Evolutionary conservation across 768 basidiomycete genomes (phyloP).

Genomic region (Chalciporus sphaerocephalus): DNA sequence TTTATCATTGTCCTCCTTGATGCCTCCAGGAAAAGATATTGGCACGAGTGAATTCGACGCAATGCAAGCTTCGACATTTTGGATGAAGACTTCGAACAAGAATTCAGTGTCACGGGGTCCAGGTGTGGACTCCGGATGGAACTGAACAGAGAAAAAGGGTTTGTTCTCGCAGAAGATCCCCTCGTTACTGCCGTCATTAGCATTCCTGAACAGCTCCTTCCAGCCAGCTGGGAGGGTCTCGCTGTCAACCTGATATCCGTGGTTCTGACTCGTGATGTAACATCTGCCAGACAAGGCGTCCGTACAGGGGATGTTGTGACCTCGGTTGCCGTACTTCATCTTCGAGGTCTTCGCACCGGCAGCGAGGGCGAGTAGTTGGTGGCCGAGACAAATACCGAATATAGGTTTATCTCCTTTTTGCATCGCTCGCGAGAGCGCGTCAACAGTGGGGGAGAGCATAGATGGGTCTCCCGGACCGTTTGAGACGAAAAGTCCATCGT

Average conservation of each 20-base stretch:
- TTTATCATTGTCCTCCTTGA: slow-evolving; percentile 76
- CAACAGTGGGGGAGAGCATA: slow-evolving; percentile 70
- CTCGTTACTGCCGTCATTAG: slow-evolving; percentile 96
- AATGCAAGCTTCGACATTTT: slow-evolving; percentile 74
- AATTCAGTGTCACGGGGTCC: slow-evolving; percentile 99
- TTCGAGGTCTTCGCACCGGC: slow-evolving; percentile 93
- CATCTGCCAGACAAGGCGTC: slow-evolving; percentile 90
- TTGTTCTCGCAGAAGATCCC: slow-evolving; percentile 91
- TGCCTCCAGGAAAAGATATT: slow-evolving; percentile 73
- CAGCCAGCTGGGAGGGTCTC: slow-evolving; percentile 74
- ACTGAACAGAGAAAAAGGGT: slow-evolving; percentile 98
- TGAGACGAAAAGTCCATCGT: slow-evolving; percentile 93
- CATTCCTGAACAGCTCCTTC: slow-evolving; percentile 93
- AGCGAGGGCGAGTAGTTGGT: slow-evolving; percentile 93
- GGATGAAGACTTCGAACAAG: slow-evolving; percentile 95
- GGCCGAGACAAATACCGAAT: slow-evolving; percentile 98
- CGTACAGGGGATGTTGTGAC: slow-evolving; percentile 97
- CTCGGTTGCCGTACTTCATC: slow-evolving; percentile 99
- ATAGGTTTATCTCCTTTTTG: slow-evolving; percentile 77
- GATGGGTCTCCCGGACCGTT: slow-evolving; percentile 98
- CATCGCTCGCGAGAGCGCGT: slow-evolving; percentile 61
- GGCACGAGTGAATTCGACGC: slow-evolving; percentile 50
- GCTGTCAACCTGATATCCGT: slow-evolving; percentile 93
- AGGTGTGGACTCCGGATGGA: slow-evolving; percentile 96
- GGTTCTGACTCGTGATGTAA: slow-evolving; percentile 99